Evolutionary conservation across 768 basidiomycete genomes (phyloP), one percentile per base, ranked within the genome.

Genomic region (Rhodotorula taiwanensis): DNA sequence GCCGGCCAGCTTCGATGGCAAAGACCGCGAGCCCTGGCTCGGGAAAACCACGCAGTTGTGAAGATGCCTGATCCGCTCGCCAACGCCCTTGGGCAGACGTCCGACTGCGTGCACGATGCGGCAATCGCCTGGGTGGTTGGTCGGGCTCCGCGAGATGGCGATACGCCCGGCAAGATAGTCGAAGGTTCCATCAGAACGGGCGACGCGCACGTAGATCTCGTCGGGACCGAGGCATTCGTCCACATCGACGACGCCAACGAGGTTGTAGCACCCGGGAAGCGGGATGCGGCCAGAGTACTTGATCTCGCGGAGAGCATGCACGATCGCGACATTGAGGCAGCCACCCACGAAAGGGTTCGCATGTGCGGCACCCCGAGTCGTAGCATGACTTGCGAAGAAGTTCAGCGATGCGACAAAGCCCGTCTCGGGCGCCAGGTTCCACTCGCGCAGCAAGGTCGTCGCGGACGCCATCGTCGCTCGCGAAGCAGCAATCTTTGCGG

Each of bases 231-330:
- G 55, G 3, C 44, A 31, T 34, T 30, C 77, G 2, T 80, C 82
- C 74, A 90, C 87, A 69, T 93, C 89, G 10, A 87, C 85, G 10
- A 90, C 82, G 3, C 90, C 89, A 20, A 90, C 86, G 6, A 92
- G 79, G 31, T 84, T 79, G 66, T 83, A 83, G 65, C 84, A 84
- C 0, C 84, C 76, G 0, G 83, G 84, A 18, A 93, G 80, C 4
- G 80, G 83, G 25, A 93, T 86, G 14, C 88, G 80, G 0, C 87
- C 88, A 44, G 79, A 77, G 69, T 87, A 82, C 70, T 91, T 91
- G 72, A 92, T 82, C 44, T 83, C 83, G 5, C 87, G 80, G 41
- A 91, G 75, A 15, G 86, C 82, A 65, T 83, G 82, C 49, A 80
- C 81, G 76, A 83, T 82, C 0, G 83, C 80, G 28, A 83, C 82